Evolutionary conservation across 805 yeast species (phyloP), one percentile per base, ranked within the genome.

Genomic region (Yarrowia yakushimensis): DNA sequence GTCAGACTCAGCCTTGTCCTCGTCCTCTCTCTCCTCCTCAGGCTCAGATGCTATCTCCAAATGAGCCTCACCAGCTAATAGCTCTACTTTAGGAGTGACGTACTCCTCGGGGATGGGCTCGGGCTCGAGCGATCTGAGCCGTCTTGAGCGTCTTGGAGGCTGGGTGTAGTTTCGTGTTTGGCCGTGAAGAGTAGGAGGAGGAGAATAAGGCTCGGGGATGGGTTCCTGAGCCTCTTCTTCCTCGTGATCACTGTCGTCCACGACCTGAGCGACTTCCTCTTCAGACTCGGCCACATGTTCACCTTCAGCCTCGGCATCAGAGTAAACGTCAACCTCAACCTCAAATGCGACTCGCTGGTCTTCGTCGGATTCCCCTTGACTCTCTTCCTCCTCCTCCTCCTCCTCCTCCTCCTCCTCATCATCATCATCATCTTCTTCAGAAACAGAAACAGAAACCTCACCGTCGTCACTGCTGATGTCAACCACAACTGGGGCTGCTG

Each of bases 51-150:
- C 59, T 13, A 52, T 52, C 27, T 52, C 39, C 33, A 52, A 10
- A 13, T 52, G 43, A 28, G 59, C 59, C 33, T 52, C 59, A 10
- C 36, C 43, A 9, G 59, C 59, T 3, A 52, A 33, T 11, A 52
- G 33, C 33, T 52, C 59, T 15, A 52, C 59, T 30, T 52, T 52
- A 8, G 59, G 33, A 3, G 42, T 52, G 33, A 52, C 43, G 25
- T 36, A 36, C 43, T 52, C 59, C 25, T 52, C 59, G 11, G 59
- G 59, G 7, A 52, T 36, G 13, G 59, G 59, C n/a, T 52, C 59
- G 11, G 59, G 62, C 23, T 61, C 63, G 8, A 31, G 62, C 4
- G 62, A 52, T 12, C 43, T n/a, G 8, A 52, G 37, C 1, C 59
- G 42, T 36, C 59, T 20, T 11, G 59, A 52, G 4, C 59, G 59